Evolutionary conservation across 176 grass and related monocot species (phyloP), one percentile per base, ranked within the genome.

Genomic region (Oryza glumipatula): DNA sequence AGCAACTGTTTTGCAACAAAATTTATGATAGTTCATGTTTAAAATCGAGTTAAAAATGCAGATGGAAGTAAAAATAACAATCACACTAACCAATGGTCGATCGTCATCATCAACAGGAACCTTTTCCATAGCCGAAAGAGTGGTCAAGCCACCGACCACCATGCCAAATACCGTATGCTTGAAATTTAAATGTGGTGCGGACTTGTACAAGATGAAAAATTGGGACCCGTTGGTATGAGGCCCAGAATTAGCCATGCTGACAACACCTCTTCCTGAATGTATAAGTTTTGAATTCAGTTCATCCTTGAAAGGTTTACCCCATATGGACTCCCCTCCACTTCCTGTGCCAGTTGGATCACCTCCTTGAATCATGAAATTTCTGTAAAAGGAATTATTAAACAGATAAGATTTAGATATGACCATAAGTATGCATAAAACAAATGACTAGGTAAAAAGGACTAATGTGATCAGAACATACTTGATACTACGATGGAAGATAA

Each of bases 281-380:
- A 95, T 76, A 81, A 98, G 73, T 64, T 98, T 98, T 74, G 96
- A 98, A 82, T 98, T 93, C n/a, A 92, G n/a, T 68, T 98, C 96
- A 48, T 98, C 96, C 80, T 98, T 95, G 78, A 98, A 98, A 77
- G 93, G 93, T 79, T 98, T 91, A 82, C 89, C 93, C 93, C 96
- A 98, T 75, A 98, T 98, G 67, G 96, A 98, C 69, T 94, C 88
- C 68, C 96, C 96, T 79, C 95, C 95, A 51, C 87, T 98, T 73
- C 96, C 96, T 68, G 96, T 95, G 65, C 91, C 96, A 30, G 96
- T 98, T 70, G 96, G 96, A 74, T 98, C 96, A 76, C 93, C 96
- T 79, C 93, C 96, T 95, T 98, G 96, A 88, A 98, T 98, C 96
- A 98, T 98, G 84, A 98, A 98, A 39, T 98, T 98, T 85, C 96